These are phyloP conservation scores for Fusarium stilboides DNA, from an alignment of 2,329 filamentous ascomycete genomes.

Conservation along the genomic window DNA sequence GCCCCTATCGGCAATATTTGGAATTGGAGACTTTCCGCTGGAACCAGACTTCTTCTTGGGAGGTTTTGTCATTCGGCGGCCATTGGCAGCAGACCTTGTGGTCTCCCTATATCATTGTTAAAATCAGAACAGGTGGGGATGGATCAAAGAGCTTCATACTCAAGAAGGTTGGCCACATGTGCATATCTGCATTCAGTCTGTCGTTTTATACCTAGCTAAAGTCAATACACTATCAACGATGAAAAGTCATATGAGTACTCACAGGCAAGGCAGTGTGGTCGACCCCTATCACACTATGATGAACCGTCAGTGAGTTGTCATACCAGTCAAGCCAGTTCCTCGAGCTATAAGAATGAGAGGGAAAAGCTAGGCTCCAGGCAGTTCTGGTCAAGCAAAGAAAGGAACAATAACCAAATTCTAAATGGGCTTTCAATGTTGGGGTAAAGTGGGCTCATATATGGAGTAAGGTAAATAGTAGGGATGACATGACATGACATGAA, in stretches of 20 bases:
- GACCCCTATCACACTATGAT: conserved; percentile 79
- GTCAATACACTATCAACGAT: conserved; percentile 26
- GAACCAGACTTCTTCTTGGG: conserved; percentile 67
- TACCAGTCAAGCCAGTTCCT: background rate
- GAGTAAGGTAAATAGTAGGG: conserved; percentile 12
- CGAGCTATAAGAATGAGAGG: background rate
- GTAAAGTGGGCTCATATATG: conserved; percentile 39
- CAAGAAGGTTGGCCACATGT: conserved; percentile 81
- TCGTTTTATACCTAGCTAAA: conserved; percentile 76
- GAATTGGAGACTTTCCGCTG: conserved; percentile 59
- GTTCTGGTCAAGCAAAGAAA: no score
- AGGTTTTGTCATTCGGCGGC: conserved; percentile 70
- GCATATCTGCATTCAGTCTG: conserved; percentile 84
- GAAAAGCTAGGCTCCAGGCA: no score
- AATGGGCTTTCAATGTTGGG: conserved; percentile 6
- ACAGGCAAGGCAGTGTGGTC: conserved; percentile 79
- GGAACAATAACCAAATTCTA: background rate
- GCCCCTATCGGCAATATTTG: conserved; percentile 71
- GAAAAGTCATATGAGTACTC: conserved; percentile 51
- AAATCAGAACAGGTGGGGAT: conserved; percentile 19
- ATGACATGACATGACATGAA: conserved; percentile 10
- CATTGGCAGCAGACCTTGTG: conserved; percentile 66
- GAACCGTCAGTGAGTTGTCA: conserved; percentile 25
- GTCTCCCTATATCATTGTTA: conserved; percentile 65
- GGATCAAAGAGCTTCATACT: conserved; percentile 65